Base-by-base conservation (phyloP, 331 rosid species). In the Quercus tomentella region DNA sequence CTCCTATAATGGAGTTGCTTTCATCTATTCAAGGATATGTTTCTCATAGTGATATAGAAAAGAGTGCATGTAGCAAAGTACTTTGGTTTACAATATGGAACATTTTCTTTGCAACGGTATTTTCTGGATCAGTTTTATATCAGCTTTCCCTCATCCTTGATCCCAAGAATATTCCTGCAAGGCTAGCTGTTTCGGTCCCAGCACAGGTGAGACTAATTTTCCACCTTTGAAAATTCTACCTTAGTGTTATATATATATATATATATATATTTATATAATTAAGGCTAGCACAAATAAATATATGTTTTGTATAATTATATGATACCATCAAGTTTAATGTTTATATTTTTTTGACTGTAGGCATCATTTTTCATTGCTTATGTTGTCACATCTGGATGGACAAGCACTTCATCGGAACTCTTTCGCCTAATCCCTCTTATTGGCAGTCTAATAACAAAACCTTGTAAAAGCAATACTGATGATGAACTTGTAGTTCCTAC, bases 331-430 rank as follows among this genome's bases (percentile, higher is more conserved):
- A 69, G 23, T 18, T 61, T 74, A 9, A 75, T 60, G 69, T 73
- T 70, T 79, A 58, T 54, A 18, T 86, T 14, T 49, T 62, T 83
- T 75, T 85, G 68, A 60, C 43, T 84, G 85, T 68, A 96, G 98
- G 93, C 98, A 31, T 96, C 98, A 15, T 96, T 96, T 86, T 96
- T 96, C 81, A 91, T 96, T 65, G 94, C 98, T 51, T 96, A 93
- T 65, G 99, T 96, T 57, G 97, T 96, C 74, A 93, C 99, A 4
- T 79, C 97, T 61, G 99, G 98, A 86, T 96, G 99, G 99, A 93
- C 99, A 26, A 90, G 94, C 60, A 75, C 86, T 9, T 89, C 93
- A 30, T 88, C 98, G 5, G 99, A 93, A 84, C 96, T 96, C 43
- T 86, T 93, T 82, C 96, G 88, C 58, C 79, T 96, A 57, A 20